Evolutionary conservation across 345 rosid species (phyloP), one percentile per base, ranked within the genome.

Genomic region (Ceriops zippeliana): DNA sequence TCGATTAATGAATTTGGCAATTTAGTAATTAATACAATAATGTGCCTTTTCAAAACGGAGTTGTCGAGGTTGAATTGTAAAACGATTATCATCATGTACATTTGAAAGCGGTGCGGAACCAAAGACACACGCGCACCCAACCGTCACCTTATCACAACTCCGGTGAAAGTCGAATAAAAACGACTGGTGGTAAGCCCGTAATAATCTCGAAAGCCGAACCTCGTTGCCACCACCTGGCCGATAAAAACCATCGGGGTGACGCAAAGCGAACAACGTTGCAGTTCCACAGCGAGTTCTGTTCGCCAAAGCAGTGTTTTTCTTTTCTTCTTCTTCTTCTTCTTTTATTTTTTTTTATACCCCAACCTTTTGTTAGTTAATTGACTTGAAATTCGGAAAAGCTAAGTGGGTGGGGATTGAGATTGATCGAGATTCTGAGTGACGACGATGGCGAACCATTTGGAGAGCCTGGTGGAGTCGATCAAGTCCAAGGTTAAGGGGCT

Each of bases 401-500:
- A 1, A 37, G 26, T 32, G 13, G 26, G 20, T 30, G 51, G 22
- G 20, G 35, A 17, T 52, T 26, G 30, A 27, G n/a, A 5, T 31
- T 38, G 10, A 21, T 26, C 28, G 19, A 6, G 63, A 5, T 17
- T 52, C 7, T 0, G 20, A 62, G 59, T 7, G 16, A 27, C 10
- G 59, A 3, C 5, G 57, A 83, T 95, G 99, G 92, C 89, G 22
- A 78, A 69, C 58, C 98, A 85, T 79, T 75, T 92, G 57, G 98
- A 83, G 82, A 80, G 72, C 71, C 72, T 95, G 77, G 83, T 95
- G 82, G 82, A 91, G 82, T 83, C 96, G 30, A 92, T 95, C 52
- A 91, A 90, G 82, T 89, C 98, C 21, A 95, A 95, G 86, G 92
- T 95, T 27, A 69, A 88, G 62, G 73, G 86, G 11, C 56, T 75